phyloP scores from a whole-genome alignment of 768 basidiomycete genomes.

The Holtermanniella nyarrowii region DNA sequence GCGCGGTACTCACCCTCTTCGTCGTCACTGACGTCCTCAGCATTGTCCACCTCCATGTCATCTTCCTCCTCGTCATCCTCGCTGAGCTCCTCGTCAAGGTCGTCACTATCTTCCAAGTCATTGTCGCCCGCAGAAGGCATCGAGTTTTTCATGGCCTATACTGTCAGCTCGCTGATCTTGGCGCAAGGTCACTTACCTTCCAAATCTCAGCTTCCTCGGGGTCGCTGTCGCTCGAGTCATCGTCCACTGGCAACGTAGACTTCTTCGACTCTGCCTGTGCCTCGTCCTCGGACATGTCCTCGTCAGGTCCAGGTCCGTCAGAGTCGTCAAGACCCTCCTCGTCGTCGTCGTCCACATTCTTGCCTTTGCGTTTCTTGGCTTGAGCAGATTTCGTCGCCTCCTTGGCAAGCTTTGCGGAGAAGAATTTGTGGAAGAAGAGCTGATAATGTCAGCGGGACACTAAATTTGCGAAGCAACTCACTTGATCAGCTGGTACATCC shows the following conservation, averaged over 20 bases:
- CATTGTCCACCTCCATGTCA: slow-evolving; percentile 3
- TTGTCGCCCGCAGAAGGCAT: slow-evolving; percentile 54
- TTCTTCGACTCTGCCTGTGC: slow-evolving; percentile 26
- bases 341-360: slow-evolving; percentile 15
- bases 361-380: slow-evolving; percentile 17
- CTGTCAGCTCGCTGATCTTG: slow-evolving; percentile 2
- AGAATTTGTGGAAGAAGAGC: slow-evolving; percentile 89
- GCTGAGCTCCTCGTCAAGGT: slow-evolving; percentile 21
- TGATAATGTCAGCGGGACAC: slow-evolving; percentile 30
- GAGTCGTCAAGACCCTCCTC: slow-evolving; percentile 12
- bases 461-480: slow-evolving; percentile 39
- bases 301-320: slow-evolving; percentile 42
- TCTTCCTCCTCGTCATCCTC: slow-evolving; percentile 26
- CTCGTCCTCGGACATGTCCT: slow-evolving; percentile 34
- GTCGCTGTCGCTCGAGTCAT: slow-evolving; percentile 29
- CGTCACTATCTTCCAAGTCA: slow-evolving; percentile 20
- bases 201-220: slow-evolving; percentile 63
- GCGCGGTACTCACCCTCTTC: slow-evolving; percentile 36
- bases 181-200: slow-evolving; percentile 54
- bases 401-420: slow-evolving; percentile 59
- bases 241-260: background rate
- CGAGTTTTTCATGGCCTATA: slow-evolving; percentile 76
- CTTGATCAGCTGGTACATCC: slow-evolving; percentile 80
- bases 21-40: slow-evolving; percentile 10
- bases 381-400: slow-evolving; percentile 36